Evolutionary conservation across 306 rosid genomes (phyloP), one percentile per base, ranked within the genome.

Genomic region (Herpetospermum pedunculosum): DNA sequence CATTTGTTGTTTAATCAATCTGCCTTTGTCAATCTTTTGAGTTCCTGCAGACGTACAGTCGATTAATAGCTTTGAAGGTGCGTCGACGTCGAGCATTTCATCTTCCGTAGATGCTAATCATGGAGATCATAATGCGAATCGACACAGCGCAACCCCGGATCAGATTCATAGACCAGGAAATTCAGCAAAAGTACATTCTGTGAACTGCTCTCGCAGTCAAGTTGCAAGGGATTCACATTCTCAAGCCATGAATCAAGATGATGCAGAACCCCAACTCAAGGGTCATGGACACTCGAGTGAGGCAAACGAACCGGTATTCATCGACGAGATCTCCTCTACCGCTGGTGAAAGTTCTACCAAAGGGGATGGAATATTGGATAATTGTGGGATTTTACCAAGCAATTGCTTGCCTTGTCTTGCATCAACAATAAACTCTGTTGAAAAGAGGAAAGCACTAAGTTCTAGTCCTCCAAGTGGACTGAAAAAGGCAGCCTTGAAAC

Each of bases 371-470:
- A 18, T 88, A 43, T 54, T 91, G 81, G 96, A 95, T 40, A 83
- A 89, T 62, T 94, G 99, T 75, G 97, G 97, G 79, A 94, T 94
- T 83, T 82, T 89, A 68, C 92, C 97, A 13, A 84, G 83, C 82
- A 87, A 82, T 77, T 95, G 99, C 77, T 84, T 95, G 82, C 96
- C 99, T 14, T 95, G 92, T 81, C 97, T 95, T 80, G 89, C 88
- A 53, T 87, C 99, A 21, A 84, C 90, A 6, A 67, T 87, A 57
- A 80, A 88, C 49, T 77, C 94, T 0, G 41, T 86, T 16, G 98
- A 91, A 48, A 94, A 94, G 83, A 86, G 98, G 84, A 85, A 92
- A 78, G 83, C 93, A 1, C 79, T 86, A 4, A 84, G 90, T 81
- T 81, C 87, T 77, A 90, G 99, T 83, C 97, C 98, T 55, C 92